Evolutionary conservation across 139 green algal genomes (phyloP).

Genomic region (Diplosphaera chodatii): DNA sequence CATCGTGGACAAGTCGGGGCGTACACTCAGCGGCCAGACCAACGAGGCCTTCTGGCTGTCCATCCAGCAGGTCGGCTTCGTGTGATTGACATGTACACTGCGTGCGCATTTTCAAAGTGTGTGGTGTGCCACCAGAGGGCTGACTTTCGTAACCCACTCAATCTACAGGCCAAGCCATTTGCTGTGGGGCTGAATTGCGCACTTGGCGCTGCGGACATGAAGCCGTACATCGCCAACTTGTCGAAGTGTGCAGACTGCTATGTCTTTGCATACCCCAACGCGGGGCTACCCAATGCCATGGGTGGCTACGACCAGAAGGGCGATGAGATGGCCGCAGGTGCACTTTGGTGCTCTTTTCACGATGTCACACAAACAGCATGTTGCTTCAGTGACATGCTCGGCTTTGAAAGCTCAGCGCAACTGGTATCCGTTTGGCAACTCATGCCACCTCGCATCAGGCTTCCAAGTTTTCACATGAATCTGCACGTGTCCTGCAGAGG

Average conservation of each 20-base stretch:
- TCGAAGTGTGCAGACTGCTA: conserved; percentile 82
- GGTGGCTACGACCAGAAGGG: conserved; percentile 96
- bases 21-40: conserved; percentile 94
- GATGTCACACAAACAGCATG: not conserved
- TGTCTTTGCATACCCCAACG: conserved; percentile 97
- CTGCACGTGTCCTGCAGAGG: conserved; percentile 7
- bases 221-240: conserved; percentile 91
- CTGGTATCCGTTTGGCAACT: no score
- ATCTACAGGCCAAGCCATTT: conserved; percentile 79
- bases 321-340: conserved; percentile 84
- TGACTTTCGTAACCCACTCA: no score
- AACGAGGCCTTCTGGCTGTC: conserved; percentile 96
- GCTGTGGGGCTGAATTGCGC: conserved; percentile 97
- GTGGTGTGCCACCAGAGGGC: no score
- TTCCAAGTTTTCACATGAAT: no score
- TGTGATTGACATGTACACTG: no score
- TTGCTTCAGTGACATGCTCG: no score
- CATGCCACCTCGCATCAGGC: no score
- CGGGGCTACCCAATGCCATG: conserved; percentile 96
- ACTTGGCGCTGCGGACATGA: conserved; percentile 92
- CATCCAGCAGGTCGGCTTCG: not conserved
- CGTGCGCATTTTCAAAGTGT: no score
- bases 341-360: no score
- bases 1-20: conserved; percentile 92
- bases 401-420: no score